phyloP scores from a whole-genome alignment of 2,329 filamentous ascomycete species.

The Elsinoe necatrix region DNA sequence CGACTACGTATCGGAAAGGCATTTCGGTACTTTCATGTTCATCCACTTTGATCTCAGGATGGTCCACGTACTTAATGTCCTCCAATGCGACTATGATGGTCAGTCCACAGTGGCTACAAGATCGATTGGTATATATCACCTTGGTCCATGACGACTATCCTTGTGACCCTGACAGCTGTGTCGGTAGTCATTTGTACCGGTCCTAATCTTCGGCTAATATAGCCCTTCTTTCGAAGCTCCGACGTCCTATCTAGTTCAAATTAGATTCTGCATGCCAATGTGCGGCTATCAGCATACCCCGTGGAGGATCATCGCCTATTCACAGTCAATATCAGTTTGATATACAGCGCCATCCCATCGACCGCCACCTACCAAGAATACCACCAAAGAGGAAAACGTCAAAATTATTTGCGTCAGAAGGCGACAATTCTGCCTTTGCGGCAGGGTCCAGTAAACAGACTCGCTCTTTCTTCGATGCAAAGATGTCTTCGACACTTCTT shows the following conservation, averaged over 20 bases:
- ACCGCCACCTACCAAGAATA: slow-evolving; percentile 63
- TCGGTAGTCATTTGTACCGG: slow-evolving; percentile 98
- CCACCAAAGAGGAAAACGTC: slow-evolving; percentile 93
- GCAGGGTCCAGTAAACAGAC: slow-evolving; percentile 87
- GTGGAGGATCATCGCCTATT: slow-evolving; percentile 73
- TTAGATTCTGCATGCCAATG: neutral
- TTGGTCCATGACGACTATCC: slow-evolving; percentile 77
- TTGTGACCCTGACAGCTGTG: slow-evolving; percentile 87
- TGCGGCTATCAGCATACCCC: slow-evolving; percentile 54
- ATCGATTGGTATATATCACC: too few relatives aligned
- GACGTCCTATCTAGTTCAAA: slow-evolving; percentile 68
- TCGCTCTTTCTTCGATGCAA: slow-evolving; percentile 58
- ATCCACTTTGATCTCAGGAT: slow-evolving; percentile 81
- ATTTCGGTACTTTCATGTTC: slow-evolving; percentile 92
- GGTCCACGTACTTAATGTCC: slow-evolving; percentile 73
- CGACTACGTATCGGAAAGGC: slow-evolving; percentile 91
- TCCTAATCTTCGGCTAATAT: slow-evolving; percentile 74
- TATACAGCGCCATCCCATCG: slow-evolving; percentile 2
- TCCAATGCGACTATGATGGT: slow-evolving; percentile 59
- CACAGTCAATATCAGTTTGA: slow-evolving; percentile 37
- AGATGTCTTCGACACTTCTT: slow-evolving; percentile 70
- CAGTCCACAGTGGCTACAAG: neutral
- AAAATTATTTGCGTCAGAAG: slow-evolving; percentile 73
- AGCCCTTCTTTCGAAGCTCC: slow-evolving; percentile 91
- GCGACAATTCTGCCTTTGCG: slow-evolving; percentile 70